A percentile compares a stretch with the other conserved stretches of the same genome.
phyloP scores from a whole-genome alignment of 2,329 filamentous ascomycete species.

The Alternaria solani region DNA sequence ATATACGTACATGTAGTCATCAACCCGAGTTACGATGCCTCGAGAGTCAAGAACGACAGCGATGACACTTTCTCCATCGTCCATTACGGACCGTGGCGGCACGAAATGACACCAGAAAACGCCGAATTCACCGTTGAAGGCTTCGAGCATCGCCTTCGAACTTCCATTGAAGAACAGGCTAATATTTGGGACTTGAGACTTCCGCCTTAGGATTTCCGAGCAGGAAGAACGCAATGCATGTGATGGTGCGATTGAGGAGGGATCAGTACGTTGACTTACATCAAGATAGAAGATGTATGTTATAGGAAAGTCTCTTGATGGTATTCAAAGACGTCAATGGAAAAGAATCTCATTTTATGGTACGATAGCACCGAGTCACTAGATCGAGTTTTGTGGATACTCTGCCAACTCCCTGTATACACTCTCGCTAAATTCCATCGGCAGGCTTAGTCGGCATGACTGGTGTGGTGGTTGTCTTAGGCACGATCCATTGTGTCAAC shows the following conservation, averaged over 20 bases:
- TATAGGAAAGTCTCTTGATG: not conserved
- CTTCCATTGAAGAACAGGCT: not conserved
- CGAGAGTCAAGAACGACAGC: not conserved
- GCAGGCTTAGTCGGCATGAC: not conserved
- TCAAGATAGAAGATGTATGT: not conserved
- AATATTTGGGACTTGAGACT: not conserved
- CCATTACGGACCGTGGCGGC: not conserved
- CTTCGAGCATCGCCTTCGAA: not conserved
- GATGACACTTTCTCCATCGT: not conserved
- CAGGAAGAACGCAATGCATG: too few relatives aligned
- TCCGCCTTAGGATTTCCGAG: too few relatives aligned
- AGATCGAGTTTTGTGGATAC: accelerated
- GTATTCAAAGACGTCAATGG: too few relatives aligned
- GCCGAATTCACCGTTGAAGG: not conserved
- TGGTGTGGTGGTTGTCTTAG: not conserved
- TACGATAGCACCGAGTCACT: not conserved
- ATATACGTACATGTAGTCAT: not conserved
- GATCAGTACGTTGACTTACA: not conserved
- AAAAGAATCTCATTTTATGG: accelerated
- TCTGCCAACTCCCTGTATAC: too few relatives aligned
- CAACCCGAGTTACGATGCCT: not conserved
- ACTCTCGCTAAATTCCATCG: too few relatives aligned
- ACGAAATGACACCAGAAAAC: not conserved
- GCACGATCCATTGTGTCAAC: not conserved
- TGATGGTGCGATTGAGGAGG: not conserved